phyloP scores from a whole-genome alignment of 2,329 filamentous ascomycete genomes.

The Apiospora hydei region DNA sequence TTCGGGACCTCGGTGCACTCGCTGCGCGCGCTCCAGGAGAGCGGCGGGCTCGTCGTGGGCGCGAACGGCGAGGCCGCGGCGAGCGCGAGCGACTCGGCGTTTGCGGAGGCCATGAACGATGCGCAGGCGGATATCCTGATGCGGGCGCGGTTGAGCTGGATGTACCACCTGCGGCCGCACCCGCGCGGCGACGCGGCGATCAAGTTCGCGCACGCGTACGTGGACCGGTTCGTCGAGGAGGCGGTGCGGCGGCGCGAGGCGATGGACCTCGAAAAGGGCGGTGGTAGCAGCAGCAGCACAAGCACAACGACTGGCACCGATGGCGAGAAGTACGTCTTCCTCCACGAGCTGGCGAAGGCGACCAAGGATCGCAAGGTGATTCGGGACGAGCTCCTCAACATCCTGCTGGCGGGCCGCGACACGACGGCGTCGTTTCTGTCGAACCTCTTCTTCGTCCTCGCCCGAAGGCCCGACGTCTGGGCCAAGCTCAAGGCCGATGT shows the following conservation, averaged over 20 bases:
- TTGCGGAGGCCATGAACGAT: constrained; percentile 23
- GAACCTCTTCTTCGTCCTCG: constrained; percentile 17
- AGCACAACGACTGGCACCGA: neutral
- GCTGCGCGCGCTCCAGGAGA: constrained; percentile 26
- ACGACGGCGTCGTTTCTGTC: constrained; percentile 37
- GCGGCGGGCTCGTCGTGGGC: neutral
- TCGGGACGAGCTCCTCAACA: constrained; percentile 38
- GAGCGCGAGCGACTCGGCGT: constrained; percentile 25
- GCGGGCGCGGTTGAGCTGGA: neutral
- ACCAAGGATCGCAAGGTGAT: constrained; percentile 27
- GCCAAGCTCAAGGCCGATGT: constrained; percentile 20
- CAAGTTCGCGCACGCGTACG: constrained; percentile 35
- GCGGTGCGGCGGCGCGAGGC: constrained; percentile 24
- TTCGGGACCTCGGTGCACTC: constrained; percentile 36
- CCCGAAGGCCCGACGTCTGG: constrained; percentile 23
- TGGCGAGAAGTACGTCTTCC: constrained; percentile 34
- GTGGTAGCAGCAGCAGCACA: neutral
- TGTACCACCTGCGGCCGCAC: neutral
- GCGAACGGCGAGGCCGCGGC: too few species aligned
- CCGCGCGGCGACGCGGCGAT: constrained; percentile 31
- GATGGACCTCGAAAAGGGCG: constrained; percentile 30
- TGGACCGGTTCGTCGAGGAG: constrained; percentile 26
- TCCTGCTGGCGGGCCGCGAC: constrained; percentile 38
- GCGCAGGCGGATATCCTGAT: constrained; percentile 11
- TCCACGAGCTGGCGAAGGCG: constrained; percentile 32